Percentiles rank a stretch among this genome's conserved stretches.
Conservation (phyloP, 2,329 filamentous ascomycete species). For the Metarhizium brunneum region DNA sequence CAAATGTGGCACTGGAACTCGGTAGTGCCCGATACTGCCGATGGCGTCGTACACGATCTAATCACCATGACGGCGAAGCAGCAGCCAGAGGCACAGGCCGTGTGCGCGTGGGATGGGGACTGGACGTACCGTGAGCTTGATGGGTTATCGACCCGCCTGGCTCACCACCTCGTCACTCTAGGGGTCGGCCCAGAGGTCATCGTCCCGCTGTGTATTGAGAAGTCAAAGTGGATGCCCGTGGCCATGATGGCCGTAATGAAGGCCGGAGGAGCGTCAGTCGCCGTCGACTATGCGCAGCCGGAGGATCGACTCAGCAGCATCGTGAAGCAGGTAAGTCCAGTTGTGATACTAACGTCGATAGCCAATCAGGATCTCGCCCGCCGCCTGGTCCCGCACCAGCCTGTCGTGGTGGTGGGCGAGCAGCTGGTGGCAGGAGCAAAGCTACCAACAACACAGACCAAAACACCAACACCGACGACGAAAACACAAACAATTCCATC, state of each 20-base stretch:
- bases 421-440: constrained; percentile 7
- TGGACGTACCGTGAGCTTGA: constrained; percentile 16
- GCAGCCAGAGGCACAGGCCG: constrained; percentile 3
- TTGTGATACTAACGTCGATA: constrained; percentile 4
- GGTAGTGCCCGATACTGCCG: neutral
- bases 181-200: constrained; percentile 5
- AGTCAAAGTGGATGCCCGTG: constrained; percentile 16
- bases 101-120: constrained; percentile 17
- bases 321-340: constrained; percentile 4
- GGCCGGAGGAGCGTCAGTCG: constrained; percentile 18
- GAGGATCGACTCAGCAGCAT: constrained; percentile 8
- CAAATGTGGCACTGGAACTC: constrained; percentile 5
- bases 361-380: constrained; percentile 12
- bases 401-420: constrained; percentile 5
- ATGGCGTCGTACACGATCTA: constrained; percentile 1
- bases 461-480: no score
- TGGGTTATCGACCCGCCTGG: constrained; percentile 10
- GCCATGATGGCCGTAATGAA: constrained; percentile 18
- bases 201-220: constrained; percentile 19
- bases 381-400: constrained; percentile 6
- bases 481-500: no score
- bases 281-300: constrained; percentile 16
- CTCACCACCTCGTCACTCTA: constrained; percentile 3
- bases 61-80: neutral
- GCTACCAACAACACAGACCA: neutral